These are phyloP conservation scores for Sugiyamaella floridensis DNA, from an alignment of 805 yeast genomes.

Conservation along the genomic window DNA sequence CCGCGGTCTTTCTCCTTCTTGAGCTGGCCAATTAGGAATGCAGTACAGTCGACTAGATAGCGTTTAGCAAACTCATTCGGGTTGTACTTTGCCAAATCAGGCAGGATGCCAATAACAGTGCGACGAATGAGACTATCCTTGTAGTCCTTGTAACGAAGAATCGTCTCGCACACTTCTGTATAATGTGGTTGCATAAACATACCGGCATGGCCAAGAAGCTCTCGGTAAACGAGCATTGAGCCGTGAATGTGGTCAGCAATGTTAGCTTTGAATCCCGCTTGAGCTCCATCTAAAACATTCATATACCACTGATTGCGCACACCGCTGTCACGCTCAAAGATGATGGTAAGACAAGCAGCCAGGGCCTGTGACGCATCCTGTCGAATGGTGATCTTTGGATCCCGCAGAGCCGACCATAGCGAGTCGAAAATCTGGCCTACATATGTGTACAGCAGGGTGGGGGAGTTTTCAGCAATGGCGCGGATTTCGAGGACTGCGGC, in stretches of 20 bases:
- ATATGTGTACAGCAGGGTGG: slow-evolving; percentile 72
- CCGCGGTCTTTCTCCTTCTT: slow-evolving; percentile 71
- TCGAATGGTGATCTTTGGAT: slow-evolving; percentile 65
- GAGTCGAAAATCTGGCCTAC: slow-evolving; percentile 72
- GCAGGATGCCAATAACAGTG: slow-evolving; percentile 78
- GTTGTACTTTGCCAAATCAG: slow-evolving; percentile 73
- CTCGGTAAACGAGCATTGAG: slow-evolving; percentile 72
- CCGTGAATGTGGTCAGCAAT: slow-evolving; percentile 74
- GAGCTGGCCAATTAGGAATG: slow-evolving; percentile 69
- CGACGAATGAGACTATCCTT: slow-evolving; percentile 68
- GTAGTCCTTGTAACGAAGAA: slow-evolving; percentile 68
- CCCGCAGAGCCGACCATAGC: slow-evolving; percentile 83
- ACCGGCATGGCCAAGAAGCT: slow-evolving; percentile 65
- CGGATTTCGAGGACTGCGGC: slow-evolving; percentile 81
- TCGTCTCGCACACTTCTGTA: slow-evolving; percentile 68
- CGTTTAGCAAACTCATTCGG: slow-evolving; percentile 67
- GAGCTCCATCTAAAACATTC: slow-evolving; percentile 61
- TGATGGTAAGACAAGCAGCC: slow-evolving; percentile 68
- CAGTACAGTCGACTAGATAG: slow-evolving; percentile 72
- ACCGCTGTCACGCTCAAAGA: slow-evolving; percentile 68
- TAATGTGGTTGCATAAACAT: slow-evolving; percentile 63
- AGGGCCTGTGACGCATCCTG: slow-evolving; percentile 79
- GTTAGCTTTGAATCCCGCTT: slow-evolving; percentile 45
- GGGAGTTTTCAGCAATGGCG: slow-evolving; percentile 80
- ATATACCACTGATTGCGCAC: slow-evolving; percentile 71